Conservation (phyloP, 176 grass and related monocot species). For the Oryza brachyantha region DNA sequence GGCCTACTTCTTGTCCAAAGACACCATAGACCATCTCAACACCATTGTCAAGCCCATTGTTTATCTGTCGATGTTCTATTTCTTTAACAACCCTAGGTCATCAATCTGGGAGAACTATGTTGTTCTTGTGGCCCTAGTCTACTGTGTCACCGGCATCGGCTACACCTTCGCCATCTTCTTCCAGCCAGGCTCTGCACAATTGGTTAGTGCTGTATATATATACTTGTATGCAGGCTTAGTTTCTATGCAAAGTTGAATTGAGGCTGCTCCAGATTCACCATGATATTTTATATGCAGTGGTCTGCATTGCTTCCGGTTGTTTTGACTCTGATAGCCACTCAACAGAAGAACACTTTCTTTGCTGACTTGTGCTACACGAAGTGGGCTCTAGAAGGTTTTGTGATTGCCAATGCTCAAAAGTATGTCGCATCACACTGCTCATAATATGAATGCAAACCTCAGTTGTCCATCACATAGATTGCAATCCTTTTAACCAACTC, state of each 20-base stretch:
- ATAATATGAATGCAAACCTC: neutral
- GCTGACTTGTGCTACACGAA: conserved; percentile 74
- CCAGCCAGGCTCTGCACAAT: conserved; percentile 66
- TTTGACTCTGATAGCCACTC: conserved; percentile 66
- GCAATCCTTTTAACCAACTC: neutral
- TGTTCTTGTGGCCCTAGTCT: conserved; percentile 50
- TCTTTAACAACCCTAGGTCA: conserved; percentile 83
- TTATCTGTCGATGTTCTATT: conserved; percentile 89
- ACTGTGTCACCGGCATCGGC: conserved; percentile 71
- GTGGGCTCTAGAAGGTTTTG: conserved; percentile 70
- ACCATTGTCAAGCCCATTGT: conserved; percentile 75
- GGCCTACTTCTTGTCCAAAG: conserved; percentile 68
- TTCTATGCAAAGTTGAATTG: neutral
- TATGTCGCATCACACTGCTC: neutral
- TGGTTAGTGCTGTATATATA: conserved; percentile 26
- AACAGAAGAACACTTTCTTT: conserved; percentile 56
- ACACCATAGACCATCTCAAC: conserved; percentile 75
- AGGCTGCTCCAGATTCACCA: neutral
- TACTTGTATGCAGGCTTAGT: neutral
- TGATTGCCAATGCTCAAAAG: conserved; percentile 66
- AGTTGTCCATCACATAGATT: neutral
- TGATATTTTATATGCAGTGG: conserved; percentile 41
- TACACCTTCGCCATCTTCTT: conserved; percentile 84
- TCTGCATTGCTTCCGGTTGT: conserved; percentile 70
- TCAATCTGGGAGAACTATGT: conserved; percentile 68